Conservation (phyloP, 2,329 filamentous ascomycete genomes). For the Onygenales sp. region DNA sequence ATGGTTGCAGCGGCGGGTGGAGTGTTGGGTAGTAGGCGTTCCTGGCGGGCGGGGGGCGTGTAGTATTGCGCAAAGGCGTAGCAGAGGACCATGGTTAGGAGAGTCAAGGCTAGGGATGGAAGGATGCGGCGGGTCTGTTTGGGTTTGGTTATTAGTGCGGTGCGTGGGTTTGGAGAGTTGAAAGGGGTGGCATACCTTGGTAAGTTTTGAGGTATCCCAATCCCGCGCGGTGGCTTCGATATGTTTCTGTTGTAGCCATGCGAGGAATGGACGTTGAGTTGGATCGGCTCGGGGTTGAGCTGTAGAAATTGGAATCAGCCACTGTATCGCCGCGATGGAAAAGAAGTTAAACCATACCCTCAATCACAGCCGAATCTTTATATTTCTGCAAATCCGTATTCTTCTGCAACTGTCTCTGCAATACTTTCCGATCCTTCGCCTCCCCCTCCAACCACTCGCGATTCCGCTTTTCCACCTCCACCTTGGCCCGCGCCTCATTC, state of each 20-base stretch:
- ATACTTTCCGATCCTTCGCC: constrained; percentile 27
- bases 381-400: constrained; percentile 29
- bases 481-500: constrained; percentile 30
- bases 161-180: neutral
- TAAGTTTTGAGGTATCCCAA: constrained; percentile 24
- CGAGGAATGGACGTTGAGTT: constrained; percentile 27
- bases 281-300: constrained; percentile 33
- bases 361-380: constrained; percentile 24
- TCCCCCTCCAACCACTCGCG: constrained; percentile 46
- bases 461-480: constrained; percentile 40
- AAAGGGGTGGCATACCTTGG: constrained; percentile 20
- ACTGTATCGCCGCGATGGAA: neutral
- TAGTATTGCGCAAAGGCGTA: constrained; percentile 40
- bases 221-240: constrained; percentile 26
- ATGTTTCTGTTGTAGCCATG: constrained; percentile 36
- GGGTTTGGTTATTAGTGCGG: neutral
- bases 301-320: constrained; percentile 4
- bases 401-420: constrained; percentile 21
- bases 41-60: constrained; percentile 35
- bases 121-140: constrained; percentile 35
- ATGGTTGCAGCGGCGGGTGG: constrained; percentile 45
- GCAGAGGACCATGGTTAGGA: constrained; percentile 31
- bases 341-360: constrained; percentile 18
- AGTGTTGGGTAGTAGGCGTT: constrained; percentile 41
- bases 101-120: constrained; percentile 32